Evolutionary conservation across 768 basidiomycete species (phyloP), one percentile per base, ranked within the genome.

Genomic region (Tylopilus subfusipes): DNA sequence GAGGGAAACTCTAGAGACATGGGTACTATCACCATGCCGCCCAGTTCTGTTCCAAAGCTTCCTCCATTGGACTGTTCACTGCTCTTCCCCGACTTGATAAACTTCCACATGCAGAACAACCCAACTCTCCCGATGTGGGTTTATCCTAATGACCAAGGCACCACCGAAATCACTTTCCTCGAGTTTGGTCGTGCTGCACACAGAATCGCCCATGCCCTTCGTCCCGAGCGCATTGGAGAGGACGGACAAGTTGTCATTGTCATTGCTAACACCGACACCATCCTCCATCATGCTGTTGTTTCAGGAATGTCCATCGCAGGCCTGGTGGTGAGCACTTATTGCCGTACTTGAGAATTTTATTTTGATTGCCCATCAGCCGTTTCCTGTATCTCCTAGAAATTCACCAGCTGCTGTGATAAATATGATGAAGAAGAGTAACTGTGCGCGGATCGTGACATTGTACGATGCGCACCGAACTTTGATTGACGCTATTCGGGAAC

Each of bases 351-450:
- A 22, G 6, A 25, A 4, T 8, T 5, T n/a, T 18, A n/a, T 13
- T 33, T 8, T 31, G 5, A 30, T 34, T 9, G 2, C 5, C 3
- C 2, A 4, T 43, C 44, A 66, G 66, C 62, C 68, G 21, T 65
- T 66, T 24, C 38, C 52, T 0, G 63, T 58, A 0, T 69, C 68
- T 0, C 60, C 60, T 3, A 54, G 64, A 12, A 64, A 64, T 16
- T 56, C 64, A 5, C 29, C 61, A 9, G 54, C 58, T 1, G 68
- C 62, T 1, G 47, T 68, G 1, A 48, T 54, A 4, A 40, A 55
- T 19, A 44, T 69, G 53, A 64, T 69, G 53, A 45, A 36, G 29
- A 59, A 58, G 46, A 56, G 48, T 1, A 39, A 42, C 4, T 68
- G 67, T 16, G 54, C 56, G 5, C 59, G 57, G 1, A 59, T 69